Conservation (phyloP, 305 asterid genomes). For the Solanum chacoense region DNA sequence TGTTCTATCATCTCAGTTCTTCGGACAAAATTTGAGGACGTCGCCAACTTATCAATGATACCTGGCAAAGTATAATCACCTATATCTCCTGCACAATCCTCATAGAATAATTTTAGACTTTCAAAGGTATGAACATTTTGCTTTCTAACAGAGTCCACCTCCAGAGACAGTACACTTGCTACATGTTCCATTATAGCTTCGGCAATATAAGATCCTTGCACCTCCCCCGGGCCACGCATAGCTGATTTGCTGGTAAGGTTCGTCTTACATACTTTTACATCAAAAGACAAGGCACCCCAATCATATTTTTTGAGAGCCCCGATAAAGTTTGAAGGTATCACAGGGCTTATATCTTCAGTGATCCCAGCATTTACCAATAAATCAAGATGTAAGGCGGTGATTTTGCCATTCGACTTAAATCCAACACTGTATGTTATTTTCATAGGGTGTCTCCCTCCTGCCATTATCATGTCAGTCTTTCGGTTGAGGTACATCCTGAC, state of each 20-base stretch:
- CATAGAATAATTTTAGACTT: slow-evolving; percentile 40
- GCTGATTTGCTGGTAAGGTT: slow-evolving; percentile 56
- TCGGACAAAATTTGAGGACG: slow-evolving; percentile 23
- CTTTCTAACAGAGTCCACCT: slow-evolving; percentile 41
- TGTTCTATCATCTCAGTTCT: slow-evolving; percentile 22
- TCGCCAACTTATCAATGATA: slow-evolving; percentile 47
- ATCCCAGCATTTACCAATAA: slow-evolving; percentile 56
- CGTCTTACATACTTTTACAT: slow-evolving; percentile 60
- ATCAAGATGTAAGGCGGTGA: slow-evolving; percentile 68
- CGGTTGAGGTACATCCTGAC: slow-evolving; percentile 61
- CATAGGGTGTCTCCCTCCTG: slow-evolving; percentile 87
- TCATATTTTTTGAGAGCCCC: slow-evolving; percentile 48
- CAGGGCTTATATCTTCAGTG: slow-evolving; percentile 49
- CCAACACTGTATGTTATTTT: slow-evolving; percentile 62
- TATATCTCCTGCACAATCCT: slow-evolving; percentile 29
- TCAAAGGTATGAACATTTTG: slow-evolving; percentile 50
- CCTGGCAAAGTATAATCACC: slow-evolving; percentile 43
- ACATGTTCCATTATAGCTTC: slow-evolving; percentile 67
- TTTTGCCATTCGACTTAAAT: slow-evolving; percentile 60
- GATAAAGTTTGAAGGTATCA: slow-evolving; percentile 30
- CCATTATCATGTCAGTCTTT: slow-evolving; percentile 66
- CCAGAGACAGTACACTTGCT: slow-evolving; percentile 39
- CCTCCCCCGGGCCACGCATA: slow-evolving; percentile 79
- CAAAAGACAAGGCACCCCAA: slow-evolving; percentile 70
- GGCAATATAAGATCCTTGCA: slow-evolving; percentile 65